phyloP scores from a whole-genome alignment of 2,329 filamentous ascomycete genomes.

The Fonsecaea monophora region DNA sequence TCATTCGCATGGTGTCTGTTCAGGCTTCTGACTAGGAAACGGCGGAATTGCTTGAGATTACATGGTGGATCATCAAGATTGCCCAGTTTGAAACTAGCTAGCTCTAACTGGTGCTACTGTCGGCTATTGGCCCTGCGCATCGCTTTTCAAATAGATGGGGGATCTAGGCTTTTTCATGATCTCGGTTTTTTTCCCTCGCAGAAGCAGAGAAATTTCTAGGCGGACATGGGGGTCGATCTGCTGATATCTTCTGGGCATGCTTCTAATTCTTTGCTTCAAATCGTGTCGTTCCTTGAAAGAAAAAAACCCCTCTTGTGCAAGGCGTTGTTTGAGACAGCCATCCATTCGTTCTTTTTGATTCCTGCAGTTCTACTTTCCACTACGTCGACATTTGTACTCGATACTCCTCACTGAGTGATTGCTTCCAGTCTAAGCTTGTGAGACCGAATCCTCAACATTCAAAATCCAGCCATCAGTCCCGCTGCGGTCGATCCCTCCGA shows the following conservation, averaged over 20 bases:
- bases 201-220: slow-evolving; percentile 7
- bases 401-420: neutral
- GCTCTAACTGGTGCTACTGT: neutral
- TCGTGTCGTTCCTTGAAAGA: neutral
- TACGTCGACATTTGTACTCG: neutral
- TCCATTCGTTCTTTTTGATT: slow-evolving; percentile 14
- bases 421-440: neutral
- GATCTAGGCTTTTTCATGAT: slow-evolving; percentile 10
- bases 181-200: slow-evolving; percentile 4
- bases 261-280: neutral
- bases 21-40: slow-evolving; percentile 5
- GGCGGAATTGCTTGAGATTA: slow-evolving; percentile 14
- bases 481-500: neutral
- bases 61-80: slow-evolving; percentile 2
- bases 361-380: neutral
- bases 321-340: slow-evolving; percentile 9
- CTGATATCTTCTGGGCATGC: neutral
- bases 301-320: neutral
- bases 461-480: neutral
- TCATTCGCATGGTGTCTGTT: neutral
- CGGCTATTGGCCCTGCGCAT: slow-evolving; percentile 12
- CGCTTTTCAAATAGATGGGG: neutral
- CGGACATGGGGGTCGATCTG: neutral
- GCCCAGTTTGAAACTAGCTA: slow-evolving; percentile 15
- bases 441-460: neutral